Evolutionary conservation across 805 yeast species (phyloP).

Genomic region (Candida koratica): DNA sequence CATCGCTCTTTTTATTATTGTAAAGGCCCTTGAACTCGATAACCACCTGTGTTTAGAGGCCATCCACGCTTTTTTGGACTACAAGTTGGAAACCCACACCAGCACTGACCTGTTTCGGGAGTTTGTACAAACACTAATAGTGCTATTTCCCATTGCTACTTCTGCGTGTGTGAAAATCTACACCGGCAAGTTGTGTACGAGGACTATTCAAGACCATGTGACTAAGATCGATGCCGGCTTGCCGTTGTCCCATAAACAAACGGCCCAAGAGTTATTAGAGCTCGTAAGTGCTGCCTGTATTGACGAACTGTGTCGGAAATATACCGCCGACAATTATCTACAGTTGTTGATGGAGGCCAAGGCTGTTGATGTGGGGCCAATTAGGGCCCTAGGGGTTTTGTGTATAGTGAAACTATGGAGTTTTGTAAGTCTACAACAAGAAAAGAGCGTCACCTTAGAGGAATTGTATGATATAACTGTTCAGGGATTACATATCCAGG

Average conservation of each 20-base stretch:
- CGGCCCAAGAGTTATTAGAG: conserved; percentile 6
- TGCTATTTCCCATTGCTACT: conserved; percentile 29
- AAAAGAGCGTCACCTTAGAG: conserved; percentile 18
- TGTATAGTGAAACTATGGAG: conserved; percentile 58
- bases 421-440: conserved; percentile 27
- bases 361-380: conserved; percentile 16
- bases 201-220: conserved; percentile 16
- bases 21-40: conserved; percentile 19
- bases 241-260: conserved; percentile 4
- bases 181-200: conserved; percentile 18
- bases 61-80: conserved; percentile 23
- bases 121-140: conserved; percentile 20
- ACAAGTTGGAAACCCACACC: conserved; percentile 14
- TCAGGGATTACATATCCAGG: neutral
- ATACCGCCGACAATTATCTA: conserved; percentile 44
- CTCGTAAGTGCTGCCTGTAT: conserved; percentile 40
- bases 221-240: conserved; percentile 11
- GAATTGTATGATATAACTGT: conserved; percentile 24
- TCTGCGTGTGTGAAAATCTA: conserved; percentile 20
- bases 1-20: conserved; percentile 19
- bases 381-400: conserved; percentile 38
- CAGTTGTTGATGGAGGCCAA: conserved; percentile 30
- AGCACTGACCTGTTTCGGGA: conserved; percentile 17
- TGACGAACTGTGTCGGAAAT: conserved; percentile 46
- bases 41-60: conserved; percentile 15